Evolutionary conservation across 2,329 filamentous ascomycete genomes (phyloP).

Genomic region (Fusarium sp.): DNA sequence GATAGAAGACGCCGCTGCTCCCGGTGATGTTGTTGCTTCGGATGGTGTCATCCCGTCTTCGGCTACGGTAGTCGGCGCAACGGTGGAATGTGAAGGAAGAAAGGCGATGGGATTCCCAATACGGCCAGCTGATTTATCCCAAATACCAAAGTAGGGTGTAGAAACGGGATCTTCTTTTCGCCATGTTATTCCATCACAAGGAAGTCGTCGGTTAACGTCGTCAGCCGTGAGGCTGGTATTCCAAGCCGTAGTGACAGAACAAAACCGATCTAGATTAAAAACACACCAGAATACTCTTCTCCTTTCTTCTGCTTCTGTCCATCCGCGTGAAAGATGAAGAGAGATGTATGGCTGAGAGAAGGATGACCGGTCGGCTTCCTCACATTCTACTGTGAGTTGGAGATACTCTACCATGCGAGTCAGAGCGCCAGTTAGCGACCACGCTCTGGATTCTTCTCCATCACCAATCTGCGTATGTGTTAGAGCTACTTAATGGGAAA

Average conservation of each 20-base stretch:
- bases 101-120: constrained; percentile 54
- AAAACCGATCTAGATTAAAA: constrained; percentile 43
- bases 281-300: constrained; percentile 49
- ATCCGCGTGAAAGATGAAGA: constrained; percentile 35
- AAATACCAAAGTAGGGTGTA: constrained; percentile 58
- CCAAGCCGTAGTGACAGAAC: constrained; percentile 35
- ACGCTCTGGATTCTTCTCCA: constrained; percentile 40
- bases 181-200: constrained; percentile 55
- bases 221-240: constrained; percentile 49
- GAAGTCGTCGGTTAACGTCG: constrained; percentile 46
- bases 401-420: constrained; percentile 47
- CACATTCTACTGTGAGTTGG: constrained; percentile 42
- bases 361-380: constrained; percentile 9
- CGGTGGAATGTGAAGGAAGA: constrained; percentile 46
- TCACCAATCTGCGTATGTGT: constrained; percentile 37
- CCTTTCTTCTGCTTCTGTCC: constrained; percentile 48
- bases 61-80: constrained; percentile 9
- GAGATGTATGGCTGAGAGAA: constrained; percentile 2
- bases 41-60: background rate
- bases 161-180: constrained; percentile 50
- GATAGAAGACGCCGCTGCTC: background rate
- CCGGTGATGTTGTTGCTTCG: background rate
- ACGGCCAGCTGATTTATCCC: constrained; percentile 53
- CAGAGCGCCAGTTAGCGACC: constrained; percentile 46
- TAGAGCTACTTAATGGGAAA: fast-evolving